phyloP scores from a whole-genome alignment of 2,329 filamentous ascomycete species.

The Pseudogymnoascus sp. region DNA sequence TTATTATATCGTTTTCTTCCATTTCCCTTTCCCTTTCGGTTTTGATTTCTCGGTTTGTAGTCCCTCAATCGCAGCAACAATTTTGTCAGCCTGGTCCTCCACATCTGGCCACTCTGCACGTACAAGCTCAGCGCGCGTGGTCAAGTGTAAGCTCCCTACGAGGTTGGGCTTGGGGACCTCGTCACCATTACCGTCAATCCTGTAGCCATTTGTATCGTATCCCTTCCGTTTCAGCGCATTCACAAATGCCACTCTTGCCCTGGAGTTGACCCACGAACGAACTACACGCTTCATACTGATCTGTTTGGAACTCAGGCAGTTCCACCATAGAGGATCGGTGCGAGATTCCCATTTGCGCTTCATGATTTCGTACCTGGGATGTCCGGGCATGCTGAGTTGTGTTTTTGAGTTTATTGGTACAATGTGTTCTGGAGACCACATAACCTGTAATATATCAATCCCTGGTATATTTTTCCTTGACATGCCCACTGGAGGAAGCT shows the following conservation, averaged over 20 bases:
- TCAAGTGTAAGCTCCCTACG: background rate
- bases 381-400: conserved; percentile 11
- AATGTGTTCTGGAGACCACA: conserved; percentile 1
- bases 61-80: background rate
- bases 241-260: conserved; percentile 37
- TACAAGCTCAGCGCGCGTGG: background rate
- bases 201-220: conserved; percentile 30
- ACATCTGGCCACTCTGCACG: background rate
- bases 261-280: conserved; percentile 38
- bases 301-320: conserved; percentile 29
- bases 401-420: background rate
- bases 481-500: background rate
- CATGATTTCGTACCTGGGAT: conserved; percentile 33
- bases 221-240: conserved; percentile 39
- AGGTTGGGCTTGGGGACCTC: background rate
- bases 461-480: conserved; percentile 19
- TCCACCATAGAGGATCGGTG: conserved; percentile 41
- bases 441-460: conserved; percentile 12
- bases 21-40: background rate
- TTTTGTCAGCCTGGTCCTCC: background rate
- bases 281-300: conserved; percentile 35
- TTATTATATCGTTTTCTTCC: background rate
- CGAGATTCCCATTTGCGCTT: conserved; percentile 31
- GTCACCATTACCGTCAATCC: background rate
- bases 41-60: background rate